Conservation (phyloP, 441 rosid genomes). For the Populus tomentosa region DNA sequence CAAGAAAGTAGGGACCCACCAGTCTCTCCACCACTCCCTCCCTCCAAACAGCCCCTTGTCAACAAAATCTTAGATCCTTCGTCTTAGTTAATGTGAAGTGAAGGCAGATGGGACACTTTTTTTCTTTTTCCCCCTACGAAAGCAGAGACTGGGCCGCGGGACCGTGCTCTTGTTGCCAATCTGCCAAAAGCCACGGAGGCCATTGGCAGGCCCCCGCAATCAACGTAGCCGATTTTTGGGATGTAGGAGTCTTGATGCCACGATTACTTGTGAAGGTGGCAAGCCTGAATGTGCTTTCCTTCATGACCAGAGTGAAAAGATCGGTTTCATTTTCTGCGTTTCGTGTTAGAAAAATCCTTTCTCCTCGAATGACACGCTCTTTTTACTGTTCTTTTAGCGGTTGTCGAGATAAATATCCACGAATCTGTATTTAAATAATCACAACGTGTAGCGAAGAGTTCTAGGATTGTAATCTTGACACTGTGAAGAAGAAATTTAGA, state of each 20-base stretch:
- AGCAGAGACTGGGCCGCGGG: neutral
- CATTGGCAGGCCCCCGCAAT: slow-evolving; percentile 28
- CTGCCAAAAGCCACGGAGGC: neutral
- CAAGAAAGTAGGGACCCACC: slow-evolving; percentile 31
- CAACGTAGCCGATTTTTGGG: slow-evolving; percentile 31
- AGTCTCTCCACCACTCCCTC: slow-evolving; percentile 9
- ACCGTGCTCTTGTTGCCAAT: neutral
- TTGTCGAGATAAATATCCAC: neutral
- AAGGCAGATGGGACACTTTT: neutral
- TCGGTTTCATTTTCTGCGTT: neutral
- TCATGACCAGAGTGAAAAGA: neutral
- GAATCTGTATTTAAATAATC: too few relatives aligned
- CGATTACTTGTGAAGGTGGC: slow-evolving; percentile 16
- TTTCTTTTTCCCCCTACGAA: neutral
- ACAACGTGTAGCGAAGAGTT: neutral
- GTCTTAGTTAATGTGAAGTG: neutral
- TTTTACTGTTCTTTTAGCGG: neutral
- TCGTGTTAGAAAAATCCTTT: neutral
- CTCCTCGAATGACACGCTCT: neutral
- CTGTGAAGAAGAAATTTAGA: too few relatives aligned
- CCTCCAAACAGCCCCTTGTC: neutral
- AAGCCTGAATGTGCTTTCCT: neutral
- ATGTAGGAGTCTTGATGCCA: neutral
- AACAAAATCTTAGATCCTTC: neutral
- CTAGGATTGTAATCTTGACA: too few relatives aligned